These are phyloP conservation scores for Fraxinus ornus DNA, from an alignment of 305 asterid genomes.

Conservation along the genomic window DNA sequence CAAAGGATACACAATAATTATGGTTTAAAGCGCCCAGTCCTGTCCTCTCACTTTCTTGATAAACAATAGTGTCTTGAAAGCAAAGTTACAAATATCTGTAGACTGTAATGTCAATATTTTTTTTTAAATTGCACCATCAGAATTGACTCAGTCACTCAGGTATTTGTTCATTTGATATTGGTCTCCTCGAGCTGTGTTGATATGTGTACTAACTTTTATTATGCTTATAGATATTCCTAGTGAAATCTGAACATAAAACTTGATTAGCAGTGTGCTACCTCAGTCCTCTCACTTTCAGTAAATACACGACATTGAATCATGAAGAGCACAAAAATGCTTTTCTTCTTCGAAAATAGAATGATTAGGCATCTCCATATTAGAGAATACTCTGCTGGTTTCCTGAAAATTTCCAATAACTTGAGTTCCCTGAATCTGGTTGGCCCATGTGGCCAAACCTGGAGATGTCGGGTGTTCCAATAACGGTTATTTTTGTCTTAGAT, in stretches of 20 bases:
- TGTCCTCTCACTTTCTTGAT: background rate
- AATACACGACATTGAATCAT: background rate
- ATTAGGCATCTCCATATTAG: background rate
- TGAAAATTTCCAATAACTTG: too few relatives aligned
- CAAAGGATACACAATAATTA: background rate
- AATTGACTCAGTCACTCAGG: background rate
- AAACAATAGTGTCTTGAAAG: background rate
- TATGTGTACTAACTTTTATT: too few relatives aligned
- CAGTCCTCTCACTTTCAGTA: background rate
- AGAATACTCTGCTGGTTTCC: background rate
- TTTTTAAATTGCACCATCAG: background rate
- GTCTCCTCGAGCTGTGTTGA: too few relatives aligned
- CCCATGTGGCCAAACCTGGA: background rate
- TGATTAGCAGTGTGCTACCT: background rate
- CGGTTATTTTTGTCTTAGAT: conserved; percentile 1
- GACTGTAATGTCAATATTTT: background rate
- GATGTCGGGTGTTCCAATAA: background rate
- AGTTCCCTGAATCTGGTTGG: background rate
- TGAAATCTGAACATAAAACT: background rate
- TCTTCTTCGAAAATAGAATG: background rate
- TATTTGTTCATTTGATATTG: too few relatives aligned
- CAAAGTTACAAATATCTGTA: background rate
- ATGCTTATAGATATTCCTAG: too few relatives aligned
- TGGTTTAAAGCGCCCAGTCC: background rate
- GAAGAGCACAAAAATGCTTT: background rate